Evolutionary conservation across 345 rosid species (phyloP), one percentile per base, ranked within the genome.

Genomic region (Sapria himalayana): DNA sequence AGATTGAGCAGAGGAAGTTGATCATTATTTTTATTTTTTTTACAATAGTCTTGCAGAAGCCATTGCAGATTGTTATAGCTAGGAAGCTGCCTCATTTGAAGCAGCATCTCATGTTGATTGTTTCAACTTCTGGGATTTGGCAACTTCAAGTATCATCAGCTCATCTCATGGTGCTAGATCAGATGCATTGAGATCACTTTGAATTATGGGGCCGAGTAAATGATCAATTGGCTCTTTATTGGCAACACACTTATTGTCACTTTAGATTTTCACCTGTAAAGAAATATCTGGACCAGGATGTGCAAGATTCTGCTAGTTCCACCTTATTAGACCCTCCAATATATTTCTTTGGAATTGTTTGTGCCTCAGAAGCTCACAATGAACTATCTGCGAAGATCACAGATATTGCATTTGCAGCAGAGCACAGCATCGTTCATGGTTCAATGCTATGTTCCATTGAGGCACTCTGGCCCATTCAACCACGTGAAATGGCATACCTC

Each of bases 191-290:
- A n/a, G n/a, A n/a, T n/a, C n/a, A n/a, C n/a, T n/a, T n/a, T n/a
- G n/a, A n/a, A n/a, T n/a, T n/a, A n/a, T n/a, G n/a, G n/a, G n/a
- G n/a, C n/a, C n/a, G n/a, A n/a, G n/a, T n/a, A n/a, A n/a, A n/a
- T n/a, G n/a, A n/a, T n/a, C n/a, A n/a, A n/a, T n/a, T n/a, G n/a
- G 94, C 94, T 70, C 92, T 34, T 60, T 86, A 67, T 55, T 86
- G 56, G 71, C 81, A 21, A 73, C 97, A 13, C 67, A 76, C 61
- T 61, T 86, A 34, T 58, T 57, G 46, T 72, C 74, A 27, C 63
- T 81, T 46, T 80, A 94, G 35, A 49, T 63, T 50, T 32, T 59
- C 97, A 46, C 36, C 70, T 44, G 58, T 42, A 51, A 76, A 80
- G 66, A 91, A 74, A 54, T 60, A 57, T 58, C 50, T 86, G 66